phyloP scores from a whole-genome alignment of 768 basidiomycete genomes.

The Trametes cubensis region DNA sequence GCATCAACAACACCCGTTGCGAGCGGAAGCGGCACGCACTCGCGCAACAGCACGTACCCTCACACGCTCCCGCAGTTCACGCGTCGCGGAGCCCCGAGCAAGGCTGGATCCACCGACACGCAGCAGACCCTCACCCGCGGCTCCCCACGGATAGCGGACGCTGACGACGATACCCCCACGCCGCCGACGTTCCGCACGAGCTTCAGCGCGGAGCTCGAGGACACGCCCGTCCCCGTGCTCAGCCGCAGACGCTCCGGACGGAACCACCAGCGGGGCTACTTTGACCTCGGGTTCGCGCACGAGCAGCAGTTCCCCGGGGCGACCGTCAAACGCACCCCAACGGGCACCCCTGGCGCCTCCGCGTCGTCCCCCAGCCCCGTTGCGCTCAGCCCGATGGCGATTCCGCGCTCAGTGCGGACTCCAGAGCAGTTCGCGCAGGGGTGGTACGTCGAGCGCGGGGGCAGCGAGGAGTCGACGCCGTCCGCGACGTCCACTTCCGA shows the following conservation, averaged over 20 bases:
- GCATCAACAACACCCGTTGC: constrained; percentile 31
- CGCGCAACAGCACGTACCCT: constrained; percentile 54
- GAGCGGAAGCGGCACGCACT: constrained; percentile 27
- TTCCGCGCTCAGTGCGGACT: constrained; percentile 6
- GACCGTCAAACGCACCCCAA: constrained; percentile 48
- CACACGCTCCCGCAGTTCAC: constrained; percentile 27
- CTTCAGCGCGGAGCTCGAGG: constrained; percentile 22
- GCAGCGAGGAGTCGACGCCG: constrained; percentile 49
- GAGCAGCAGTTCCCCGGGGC: constrained; percentile 16
- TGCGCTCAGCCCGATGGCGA: constrained; percentile 6
- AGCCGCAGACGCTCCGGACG: constrained; percentile 32
- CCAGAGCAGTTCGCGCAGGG: constrained; percentile 11
- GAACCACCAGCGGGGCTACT: constrained; percentile 63
- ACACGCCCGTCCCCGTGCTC: constrained; percentile 28
- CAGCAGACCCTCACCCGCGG: constrained; percentile 36
- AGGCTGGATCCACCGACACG: constrained; percentile 15
- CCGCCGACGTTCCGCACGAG: constrained; percentile 10
- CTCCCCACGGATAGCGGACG: constrained; percentile 52
- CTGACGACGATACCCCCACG: constrained; percentile 30
- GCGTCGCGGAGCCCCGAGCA: constrained; percentile 5
- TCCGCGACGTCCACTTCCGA: constrained; percentile 46
- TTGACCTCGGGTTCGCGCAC: constrained; percentile 42
- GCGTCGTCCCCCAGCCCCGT: background rate
- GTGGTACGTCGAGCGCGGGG: constrained; percentile 28
- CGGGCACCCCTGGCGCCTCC: constrained; percentile 43